Percentiles rank a stretch among this genome's conserved stretches.
Evolutionary conservation across 2,329 filamentous ascomycete species (phyloP).

Genomic region (Colletotrichum lindemuthianum): DNA sequence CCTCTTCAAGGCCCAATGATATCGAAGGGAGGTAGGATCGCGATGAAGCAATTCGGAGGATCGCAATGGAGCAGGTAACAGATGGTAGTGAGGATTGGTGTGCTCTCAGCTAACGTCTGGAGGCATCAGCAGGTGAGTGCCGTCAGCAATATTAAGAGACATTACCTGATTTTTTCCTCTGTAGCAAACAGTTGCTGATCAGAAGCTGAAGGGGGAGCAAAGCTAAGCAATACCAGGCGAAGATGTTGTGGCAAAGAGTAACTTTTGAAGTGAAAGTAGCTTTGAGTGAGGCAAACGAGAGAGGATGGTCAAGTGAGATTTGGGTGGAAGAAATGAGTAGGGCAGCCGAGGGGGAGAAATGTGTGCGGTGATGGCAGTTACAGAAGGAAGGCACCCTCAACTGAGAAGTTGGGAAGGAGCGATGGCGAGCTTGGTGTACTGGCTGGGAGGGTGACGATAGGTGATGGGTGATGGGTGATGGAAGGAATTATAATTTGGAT

Average conservation of each 20-base stretch:
- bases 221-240: background rate
- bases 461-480: background rate
- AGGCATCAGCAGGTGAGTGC: too few relatives aligned
- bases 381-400: background rate
- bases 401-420: slow-evolving; percentile 13
- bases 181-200: too few relatives aligned
- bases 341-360: background rate
- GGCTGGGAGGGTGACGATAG: slow-evolving; percentile 1
- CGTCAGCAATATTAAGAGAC: too few relatives aligned
- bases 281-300: background rate
- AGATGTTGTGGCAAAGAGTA: background rate
- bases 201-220: too few relatives aligned
- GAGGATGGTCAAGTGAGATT: background rate
- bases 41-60: too few relatives aligned
- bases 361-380: background rate
- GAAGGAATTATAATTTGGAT: background rate
- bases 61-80: too few relatives aligned
- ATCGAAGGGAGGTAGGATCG: too few relatives aligned
- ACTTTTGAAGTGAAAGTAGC: background rate
- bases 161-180: too few relatives aligned
- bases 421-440: background rate
- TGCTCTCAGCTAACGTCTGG: too few relatives aligned
- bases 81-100: too few relatives aligned
- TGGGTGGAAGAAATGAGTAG: background rate
- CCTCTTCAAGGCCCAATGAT: too few relatives aligned